Evolutionary conservation across 2,329 filamentous ascomycete genomes (phyloP).

Genomic region (Lasiodiplodia sp.): DNA sequence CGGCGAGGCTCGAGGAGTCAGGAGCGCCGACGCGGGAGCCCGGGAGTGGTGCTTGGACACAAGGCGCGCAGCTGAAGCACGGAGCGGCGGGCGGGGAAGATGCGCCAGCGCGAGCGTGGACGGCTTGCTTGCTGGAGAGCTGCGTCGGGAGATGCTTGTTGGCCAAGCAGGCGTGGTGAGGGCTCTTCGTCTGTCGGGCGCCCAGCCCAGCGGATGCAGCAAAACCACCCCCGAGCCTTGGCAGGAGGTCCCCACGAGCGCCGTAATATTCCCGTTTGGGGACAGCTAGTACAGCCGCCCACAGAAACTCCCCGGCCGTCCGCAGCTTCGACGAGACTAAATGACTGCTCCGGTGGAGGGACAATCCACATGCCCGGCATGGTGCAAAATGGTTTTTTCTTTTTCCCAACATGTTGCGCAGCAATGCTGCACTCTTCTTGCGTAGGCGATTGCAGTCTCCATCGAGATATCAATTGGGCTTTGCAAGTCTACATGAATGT

Average conservation of each 20-base stretch:
- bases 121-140: conserved; percentile 15
- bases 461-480: no score
- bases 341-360: no score
- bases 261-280: neutral
- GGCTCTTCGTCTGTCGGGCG: conserved; percentile 26
- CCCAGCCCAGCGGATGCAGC: conserved; percentile 7
- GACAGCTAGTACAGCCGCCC: neutral
- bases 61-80: conserved; percentile 2
- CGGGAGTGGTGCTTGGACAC: conserved; percentile 15
- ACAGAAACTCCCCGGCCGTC: no score
- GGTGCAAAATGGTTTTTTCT: no score
- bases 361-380: no score
- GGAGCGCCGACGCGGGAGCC: conserved; percentile 27
- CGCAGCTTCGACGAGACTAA: neutral
- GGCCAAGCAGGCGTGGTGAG: conserved; percentile 26
- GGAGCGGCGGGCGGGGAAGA: neutral
- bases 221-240: neutral
- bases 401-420: no score
- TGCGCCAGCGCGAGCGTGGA: conserved; percentile 11
- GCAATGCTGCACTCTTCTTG: no score
- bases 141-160: conserved; percentile 18
- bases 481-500: no score
- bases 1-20: conserved; percentile 31
- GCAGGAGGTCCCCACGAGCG: neutral
- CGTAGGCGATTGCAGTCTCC: no score